Conservation (phyloP, 805 yeast genomes). For the Saccharomycopsis amapae region DNA sequence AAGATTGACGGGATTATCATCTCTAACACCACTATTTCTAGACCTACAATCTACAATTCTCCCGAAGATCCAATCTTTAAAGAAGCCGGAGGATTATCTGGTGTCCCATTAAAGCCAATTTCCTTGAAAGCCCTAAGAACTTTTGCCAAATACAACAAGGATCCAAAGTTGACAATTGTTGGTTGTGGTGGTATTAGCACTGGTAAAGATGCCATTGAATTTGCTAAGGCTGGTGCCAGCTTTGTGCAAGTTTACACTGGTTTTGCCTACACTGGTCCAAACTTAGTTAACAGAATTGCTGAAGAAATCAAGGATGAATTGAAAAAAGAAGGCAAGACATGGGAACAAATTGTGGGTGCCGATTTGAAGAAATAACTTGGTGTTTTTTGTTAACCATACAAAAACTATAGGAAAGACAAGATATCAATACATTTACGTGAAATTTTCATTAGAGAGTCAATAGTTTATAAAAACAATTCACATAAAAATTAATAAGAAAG, state of each 20-base stretch:
- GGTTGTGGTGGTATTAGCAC: conserved; percentile 94
- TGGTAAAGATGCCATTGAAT: conserved; percentile 86
- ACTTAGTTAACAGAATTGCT: conserved; percentile 56
- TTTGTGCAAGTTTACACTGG: conserved; percentile 83
- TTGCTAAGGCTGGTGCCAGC: conserved; percentile 91
- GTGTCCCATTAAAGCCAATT: conserved; percentile 81
- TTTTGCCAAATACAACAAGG: conserved; percentile 68
- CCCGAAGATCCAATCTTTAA: conserved; percentile 34
- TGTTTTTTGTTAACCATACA: no score
- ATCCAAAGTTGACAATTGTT: conserved; percentile 59
- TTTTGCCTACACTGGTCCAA: conserved; percentile 91
- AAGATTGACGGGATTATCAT: conserved; percentile 87
- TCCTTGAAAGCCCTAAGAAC: conserved; percentile 63
- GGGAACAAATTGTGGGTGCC: conserved; percentile 72
- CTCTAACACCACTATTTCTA: conserved; percentile 84
- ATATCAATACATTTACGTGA: no score
- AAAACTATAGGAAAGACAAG: no score
- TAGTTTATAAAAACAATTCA: no score
- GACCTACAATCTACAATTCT: conserved; percentile 61
- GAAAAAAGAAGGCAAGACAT: conserved; percentile 66
- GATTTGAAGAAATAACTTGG: conserved; percentile 39
- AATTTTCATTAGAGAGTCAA: no score
- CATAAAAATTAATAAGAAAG: no score
- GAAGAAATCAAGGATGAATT: conserved; percentile 55
- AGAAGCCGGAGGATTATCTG: conserved; percentile 86